phyloP scores from a whole-genome alignment of 2,329 filamentous ascomycete genomes.

The Colletotrichum gloeosporioides region DNA sequence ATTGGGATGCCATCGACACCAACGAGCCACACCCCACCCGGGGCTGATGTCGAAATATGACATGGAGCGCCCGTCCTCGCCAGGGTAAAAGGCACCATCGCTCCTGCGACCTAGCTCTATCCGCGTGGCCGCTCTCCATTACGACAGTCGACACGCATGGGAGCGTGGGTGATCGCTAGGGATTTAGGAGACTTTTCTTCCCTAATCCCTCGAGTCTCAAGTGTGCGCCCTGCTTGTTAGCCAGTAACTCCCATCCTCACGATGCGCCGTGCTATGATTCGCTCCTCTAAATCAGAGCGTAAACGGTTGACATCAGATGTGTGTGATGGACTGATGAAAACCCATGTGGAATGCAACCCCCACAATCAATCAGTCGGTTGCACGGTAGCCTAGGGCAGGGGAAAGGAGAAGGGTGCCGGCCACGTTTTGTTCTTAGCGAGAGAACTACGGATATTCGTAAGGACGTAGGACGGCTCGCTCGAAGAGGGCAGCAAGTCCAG shows the following conservation, averaged over 20 bases:
- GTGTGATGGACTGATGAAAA: background rate
- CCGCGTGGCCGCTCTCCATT: background rate
- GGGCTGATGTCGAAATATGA: background rate
- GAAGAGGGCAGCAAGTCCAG: background rate
- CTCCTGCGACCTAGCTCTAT: background rate
- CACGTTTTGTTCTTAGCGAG: background rate
- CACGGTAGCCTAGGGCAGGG: background rate
- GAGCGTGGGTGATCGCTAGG: constrained; percentile 6
- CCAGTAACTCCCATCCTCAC: background rate
- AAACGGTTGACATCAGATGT: background rate
- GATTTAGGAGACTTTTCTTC: constrained; percentile 3
- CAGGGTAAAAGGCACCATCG: background rate
- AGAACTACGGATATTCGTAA: background rate
- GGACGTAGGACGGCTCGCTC: background rate
- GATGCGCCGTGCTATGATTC: background rate
- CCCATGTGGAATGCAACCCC: constrained; percentile 6
- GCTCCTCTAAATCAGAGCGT: background rate
- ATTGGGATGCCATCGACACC: background rate
- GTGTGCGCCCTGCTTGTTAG: background rate
- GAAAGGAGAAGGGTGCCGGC: background rate
- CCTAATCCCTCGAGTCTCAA: background rate
- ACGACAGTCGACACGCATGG: background rate
- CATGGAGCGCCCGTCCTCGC: background rate
- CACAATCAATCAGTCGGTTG: constrained; percentile 4
- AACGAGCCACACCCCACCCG: background rate